Conservation (phyloP, 352 stramenopile genomes). For the Phytophthora podocarpi region DNA sequence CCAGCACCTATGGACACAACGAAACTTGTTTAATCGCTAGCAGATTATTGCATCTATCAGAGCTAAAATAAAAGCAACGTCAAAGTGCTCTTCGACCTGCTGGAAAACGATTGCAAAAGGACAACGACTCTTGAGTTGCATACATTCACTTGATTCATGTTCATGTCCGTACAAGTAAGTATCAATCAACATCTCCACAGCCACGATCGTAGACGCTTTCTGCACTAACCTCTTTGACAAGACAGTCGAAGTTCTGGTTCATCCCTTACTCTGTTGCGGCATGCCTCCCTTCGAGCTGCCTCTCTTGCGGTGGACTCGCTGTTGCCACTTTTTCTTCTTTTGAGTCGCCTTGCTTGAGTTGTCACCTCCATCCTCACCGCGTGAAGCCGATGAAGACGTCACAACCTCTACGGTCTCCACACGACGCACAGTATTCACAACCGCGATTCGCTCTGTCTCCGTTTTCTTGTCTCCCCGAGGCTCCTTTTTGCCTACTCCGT, state of each 20-base stretch:
- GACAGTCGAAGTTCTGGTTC: too few species aligned
- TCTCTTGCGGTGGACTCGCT: constrained; percentile 20
- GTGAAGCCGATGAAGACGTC: constrained; percentile 1
- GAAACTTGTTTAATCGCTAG: too few species aligned
- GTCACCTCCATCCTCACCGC: constrained; percentile 3
- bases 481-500: constrained; percentile 9
- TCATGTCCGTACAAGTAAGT: constrained; percentile 17
- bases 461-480: constrained; percentile 11
- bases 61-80: too few species aligned
- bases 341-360: constrained; percentile 19
- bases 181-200: constrained; percentile 1
- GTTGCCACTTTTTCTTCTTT: constrained; percentile 37
- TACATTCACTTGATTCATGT: constrained; percentile 8
- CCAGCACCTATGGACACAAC: too few species aligned
- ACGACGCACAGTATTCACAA: constrained; percentile 3
- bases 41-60: too few species aligned
- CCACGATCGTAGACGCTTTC: background rate
- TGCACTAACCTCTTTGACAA: background rate
- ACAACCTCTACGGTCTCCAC: constrained; percentile 11
- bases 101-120: too few species aligned
- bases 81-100: too few species aligned
- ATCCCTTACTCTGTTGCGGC: constrained; percentile 9
- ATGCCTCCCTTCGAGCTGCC: constrained; percentile 12
- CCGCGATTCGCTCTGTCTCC: background rate
- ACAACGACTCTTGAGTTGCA: too few species aligned